Percentiles rank a stretch among this genome's conserved stretches.
Evolutionary conservation across 73 alveolate species (phyloP).

Genomic region (Paramecium pentaurelia): DNA sequence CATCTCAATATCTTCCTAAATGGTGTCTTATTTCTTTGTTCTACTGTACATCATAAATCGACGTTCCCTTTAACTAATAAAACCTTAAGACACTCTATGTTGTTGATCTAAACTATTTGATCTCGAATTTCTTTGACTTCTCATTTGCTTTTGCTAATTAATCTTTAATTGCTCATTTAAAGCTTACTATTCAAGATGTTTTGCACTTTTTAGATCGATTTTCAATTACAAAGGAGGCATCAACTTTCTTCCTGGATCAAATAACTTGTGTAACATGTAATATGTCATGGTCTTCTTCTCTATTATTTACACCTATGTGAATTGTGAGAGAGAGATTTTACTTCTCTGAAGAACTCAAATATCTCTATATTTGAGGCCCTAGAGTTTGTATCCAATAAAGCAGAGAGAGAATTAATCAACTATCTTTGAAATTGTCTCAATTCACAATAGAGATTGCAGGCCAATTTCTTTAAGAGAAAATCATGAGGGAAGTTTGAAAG

Average conservation of each 20-base stretch:
- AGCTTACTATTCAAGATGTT: conserved; percentile 31
- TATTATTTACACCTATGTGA: not conserved
- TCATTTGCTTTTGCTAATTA: not conserved
- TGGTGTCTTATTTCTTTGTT: not conserved
- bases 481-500: conserved; percentile 27
- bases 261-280: conserved; percentile 13
- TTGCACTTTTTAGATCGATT: conserved; percentile 37
- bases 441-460: conserved; percentile 42
- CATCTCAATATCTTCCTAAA: not conserved
- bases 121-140: not conserved
- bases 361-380: conserved; percentile 38
- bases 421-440: conserved; percentile 6
- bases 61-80: not conserved
- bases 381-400: conserved; percentile 4
- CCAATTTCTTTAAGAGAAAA: conserved; percentile 21
- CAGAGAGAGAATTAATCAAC: conserved; percentile 16
- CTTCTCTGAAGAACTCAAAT: conserved; percentile 51
- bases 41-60: not conserved
- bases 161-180: conserved; percentile 1
- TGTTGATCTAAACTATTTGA: not conserved
- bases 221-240: conserved; percentile 46
- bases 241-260: conserved; percentile 37
- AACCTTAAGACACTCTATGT: not conserved
- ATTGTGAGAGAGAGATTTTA: not conserved
- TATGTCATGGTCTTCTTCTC: conserved; percentile 42